phyloP scores from a whole-genome alignment of 1,284 basidiomycete genomes.

The Microbotryomycetes sp. region DNA sequence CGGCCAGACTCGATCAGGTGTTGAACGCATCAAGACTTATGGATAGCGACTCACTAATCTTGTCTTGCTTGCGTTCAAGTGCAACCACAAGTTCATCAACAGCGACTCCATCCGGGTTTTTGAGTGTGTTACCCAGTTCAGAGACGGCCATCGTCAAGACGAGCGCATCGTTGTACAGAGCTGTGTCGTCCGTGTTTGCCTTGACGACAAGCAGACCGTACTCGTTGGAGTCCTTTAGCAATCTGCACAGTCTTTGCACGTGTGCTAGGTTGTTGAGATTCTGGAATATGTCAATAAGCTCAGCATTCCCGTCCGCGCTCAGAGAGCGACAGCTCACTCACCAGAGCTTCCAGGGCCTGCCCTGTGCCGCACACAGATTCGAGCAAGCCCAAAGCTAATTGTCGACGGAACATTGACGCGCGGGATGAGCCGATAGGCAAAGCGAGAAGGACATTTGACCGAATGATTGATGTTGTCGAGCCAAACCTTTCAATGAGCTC shows the following conservation, averaged over 20 bases:
- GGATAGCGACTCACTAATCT: not conserved
- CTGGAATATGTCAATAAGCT: no score
- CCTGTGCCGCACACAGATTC: no score
- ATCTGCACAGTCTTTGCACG: no score
- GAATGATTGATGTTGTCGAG: not conserved
- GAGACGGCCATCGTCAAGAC: not conserved
- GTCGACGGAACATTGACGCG: not conserved
- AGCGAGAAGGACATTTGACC: not conserved
- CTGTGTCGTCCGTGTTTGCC: not conserved
- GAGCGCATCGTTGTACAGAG: constrained; percentile 1
- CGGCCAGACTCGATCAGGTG: not conserved
- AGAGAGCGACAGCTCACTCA: not conserved
- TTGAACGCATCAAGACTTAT: not conserved
- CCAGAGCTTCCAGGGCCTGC: not conserved
- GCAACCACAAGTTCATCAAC: not conserved
- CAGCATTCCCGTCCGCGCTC: no score
- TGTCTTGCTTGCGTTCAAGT: not conserved
- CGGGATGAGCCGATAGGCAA: not conserved
- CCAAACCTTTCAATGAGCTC: not conserved
- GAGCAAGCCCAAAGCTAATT: not conserved
- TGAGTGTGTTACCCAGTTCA: not conserved
- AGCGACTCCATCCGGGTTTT: not conserved
- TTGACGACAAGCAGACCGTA: not conserved
- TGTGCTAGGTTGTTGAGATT: no score
- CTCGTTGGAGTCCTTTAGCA: no score